Evolutionary conservation across 345 rosid genomes (phyloP).

Genomic region (Dipteronia sinensis): DNA sequence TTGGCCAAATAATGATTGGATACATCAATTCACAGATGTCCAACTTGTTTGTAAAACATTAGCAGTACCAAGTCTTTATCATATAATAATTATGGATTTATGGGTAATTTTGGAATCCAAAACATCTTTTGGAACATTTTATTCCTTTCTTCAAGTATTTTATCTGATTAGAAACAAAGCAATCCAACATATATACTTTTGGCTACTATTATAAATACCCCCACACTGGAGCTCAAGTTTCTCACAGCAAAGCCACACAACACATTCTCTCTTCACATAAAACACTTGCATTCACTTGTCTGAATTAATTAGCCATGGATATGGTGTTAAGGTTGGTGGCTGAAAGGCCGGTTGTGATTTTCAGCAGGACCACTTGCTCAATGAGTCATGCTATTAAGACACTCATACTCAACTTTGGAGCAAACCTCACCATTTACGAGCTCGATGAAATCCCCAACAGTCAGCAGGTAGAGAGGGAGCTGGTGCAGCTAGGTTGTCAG

Average conservation of each 20-base stretch:
- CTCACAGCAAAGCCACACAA: conserved; percentile 1
- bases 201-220: conserved; percentile 15
- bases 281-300: background rate
- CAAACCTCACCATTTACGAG: conserved; percentile 74
- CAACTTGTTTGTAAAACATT: background rate
- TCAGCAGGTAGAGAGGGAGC: conserved; percentile 55
- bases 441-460: conserved; percentile 64
- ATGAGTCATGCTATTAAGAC: conserved; percentile 76
- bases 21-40: background rate
- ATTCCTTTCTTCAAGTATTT: background rate
- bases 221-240: background rate
- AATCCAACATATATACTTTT: background rate
- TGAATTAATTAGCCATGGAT: conserved; percentile 31
- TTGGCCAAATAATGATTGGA: too few species aligned
- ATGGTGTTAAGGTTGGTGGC: conserved; percentile 49
- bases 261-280: background rate
- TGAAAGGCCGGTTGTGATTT: conserved; percentile 82
- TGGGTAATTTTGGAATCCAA: conserved; percentile 20
- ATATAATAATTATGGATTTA: conserved; percentile 17
- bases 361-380: conserved; percentile 74
- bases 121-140: background rate
- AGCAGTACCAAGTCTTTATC: conserved; percentile 8
- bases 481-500: conserved; percentile 58
- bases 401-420: conserved; percentile 76
- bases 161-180: background rate